Base-by-base conservation (phyloP, 176 grass and related monocot species). In the Avena atlantica region DNA sequence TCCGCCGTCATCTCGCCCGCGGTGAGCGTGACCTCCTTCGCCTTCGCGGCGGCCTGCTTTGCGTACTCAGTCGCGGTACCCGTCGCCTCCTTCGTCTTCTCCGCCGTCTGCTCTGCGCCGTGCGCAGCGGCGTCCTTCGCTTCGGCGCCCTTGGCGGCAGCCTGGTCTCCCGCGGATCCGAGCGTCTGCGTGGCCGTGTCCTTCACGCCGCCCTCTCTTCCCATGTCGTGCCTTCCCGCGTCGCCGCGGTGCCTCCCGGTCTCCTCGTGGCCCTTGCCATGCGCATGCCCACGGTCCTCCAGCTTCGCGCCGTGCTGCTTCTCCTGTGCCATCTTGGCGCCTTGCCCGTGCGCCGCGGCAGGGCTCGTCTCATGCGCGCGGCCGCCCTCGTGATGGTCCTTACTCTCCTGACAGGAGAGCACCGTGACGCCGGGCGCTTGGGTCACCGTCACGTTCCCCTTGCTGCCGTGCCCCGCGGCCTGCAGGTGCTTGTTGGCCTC, bases 391-490 rank as follows among this genome's bases (percentile, higher is more conserved):
- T 74, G 61, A 25, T 73, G 20, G 29, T 53, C 70, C 51, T 20
- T 76, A 72, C n/a, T 36, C 81, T 83, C 84, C 83, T 87, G 83
- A 2, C 44, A 57, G 13, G 89, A 86, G 4, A 78, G 23, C 2
- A 60, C 62, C 5, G 74, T 21, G 61, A 21, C 76, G 45, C 73
- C 56, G 19, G 84, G 78, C 27, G 71, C 88, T 40, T 88, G 89
- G 8, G 45, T 20, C 53, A 62, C 93, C 19, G 89, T 86, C 5
- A 98, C 92, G 19, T 89, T 78, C 12, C 51, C 90, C 70, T 85
- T 90, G 25, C 83, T 29, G 65, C 71, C 88, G 20, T 69, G 12
- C 36, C 75, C 2, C 6, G 14, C 27, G 5, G 76, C 53, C 64
- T 89, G 76, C 86, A 75, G 13, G 3, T 52, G 52, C 83, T 85